Evolutionary conservation across 768 basidiomycete species (phyloP).

Genomic region (Lentinus tigrinus): DNA sequence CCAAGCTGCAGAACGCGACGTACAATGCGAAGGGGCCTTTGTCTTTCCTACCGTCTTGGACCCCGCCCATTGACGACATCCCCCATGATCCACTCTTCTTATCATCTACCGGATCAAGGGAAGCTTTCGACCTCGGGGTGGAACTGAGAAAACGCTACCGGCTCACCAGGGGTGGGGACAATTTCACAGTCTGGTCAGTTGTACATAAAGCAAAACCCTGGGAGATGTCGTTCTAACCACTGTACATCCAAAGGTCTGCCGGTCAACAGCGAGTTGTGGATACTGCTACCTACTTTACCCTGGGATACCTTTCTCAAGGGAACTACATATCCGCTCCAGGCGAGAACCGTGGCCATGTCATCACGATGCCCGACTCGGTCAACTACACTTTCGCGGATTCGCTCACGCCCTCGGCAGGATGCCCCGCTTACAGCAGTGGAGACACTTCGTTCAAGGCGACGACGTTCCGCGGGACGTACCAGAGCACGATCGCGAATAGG

Average conservation of each 20-base stretch:
- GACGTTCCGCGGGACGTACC: conserved; percentile 36
- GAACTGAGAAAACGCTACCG: conserved; percentile 39
- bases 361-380: conserved; percentile 41
- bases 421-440: conserved; percentile 35
- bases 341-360: conserved; percentile 35
- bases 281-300: conserved; percentile 39
- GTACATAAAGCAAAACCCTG: neutral
- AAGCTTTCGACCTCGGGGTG: conserved; percentile 41
- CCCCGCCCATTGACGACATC: conserved; percentile 38
- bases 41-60: conserved; percentile 41
- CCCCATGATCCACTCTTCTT: conserved; percentile 40
- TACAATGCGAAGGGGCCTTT: conserved; percentile 40
- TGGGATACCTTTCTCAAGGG: conserved; percentile 43
- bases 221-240: too few species aligned
- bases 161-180: conserved; percentile 39
- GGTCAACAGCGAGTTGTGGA: conserved; percentile 42
- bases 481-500: conserved; percentile 31
- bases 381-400: conserved; percentile 43
- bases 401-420: conserved; percentile 40
- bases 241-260: conserved; percentile 34
- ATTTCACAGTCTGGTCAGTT: conserved; percentile 42
- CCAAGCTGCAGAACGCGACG: conserved; percentile 40
- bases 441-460: conserved; percentile 29
- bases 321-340: conserved; percentile 33
- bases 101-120: conserved; percentile 37